Evolutionary conservation across 2,329 filamentous ascomycete genomes (phyloP), one percentile per base, ranked within the genome.

Genomic region (Tolypocladium ovalisporum): DNA sequence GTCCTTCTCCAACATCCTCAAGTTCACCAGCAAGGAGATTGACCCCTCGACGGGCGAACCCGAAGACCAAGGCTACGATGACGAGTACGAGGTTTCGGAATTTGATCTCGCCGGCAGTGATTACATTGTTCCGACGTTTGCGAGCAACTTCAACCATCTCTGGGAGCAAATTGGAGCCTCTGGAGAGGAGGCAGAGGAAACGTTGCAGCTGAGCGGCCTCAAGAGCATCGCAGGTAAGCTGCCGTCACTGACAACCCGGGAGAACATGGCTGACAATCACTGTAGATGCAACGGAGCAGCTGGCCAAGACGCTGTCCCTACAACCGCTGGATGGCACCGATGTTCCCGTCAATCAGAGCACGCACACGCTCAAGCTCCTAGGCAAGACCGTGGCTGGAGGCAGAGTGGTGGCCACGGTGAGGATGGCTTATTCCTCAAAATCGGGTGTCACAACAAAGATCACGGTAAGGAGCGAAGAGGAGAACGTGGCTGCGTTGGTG

Each of bases 1-100:
- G 55, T 88, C 84, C 47, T 96, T 99, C 73, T 90, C 89, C 63
- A 99, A 97, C 73, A 78, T 90, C 42, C 87, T 99, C 69, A 97
- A 94, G 75, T 99, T 99, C 72, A 97, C 91, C 22, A 94, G 88
- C 78, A 97, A 97, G 76, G 94, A 99, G 75, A 94, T 99, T 63
- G 94, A 99, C 67, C 94, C 94, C 7, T 88, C 88, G 32, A 96
- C 90, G n/a, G 84, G 85, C 63, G 91, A 97, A 74, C 89, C 93
- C 0, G 94, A 99, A 72, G 91, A 96, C 19, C 81, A 77, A 52
- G 94, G 94, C 52, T 97, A 97, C 71, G 93, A 97, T 56, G 94
- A 99, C 68, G 94, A 99, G 75, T 99, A 99, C 70, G 90, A 97
- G 75, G 88, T 97, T 59, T 90, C 94, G 61, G 91, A 97, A 69